Conservation (phyloP, 1,139 yeast genomes). For the Yamadazyma conglobata region DNA sequence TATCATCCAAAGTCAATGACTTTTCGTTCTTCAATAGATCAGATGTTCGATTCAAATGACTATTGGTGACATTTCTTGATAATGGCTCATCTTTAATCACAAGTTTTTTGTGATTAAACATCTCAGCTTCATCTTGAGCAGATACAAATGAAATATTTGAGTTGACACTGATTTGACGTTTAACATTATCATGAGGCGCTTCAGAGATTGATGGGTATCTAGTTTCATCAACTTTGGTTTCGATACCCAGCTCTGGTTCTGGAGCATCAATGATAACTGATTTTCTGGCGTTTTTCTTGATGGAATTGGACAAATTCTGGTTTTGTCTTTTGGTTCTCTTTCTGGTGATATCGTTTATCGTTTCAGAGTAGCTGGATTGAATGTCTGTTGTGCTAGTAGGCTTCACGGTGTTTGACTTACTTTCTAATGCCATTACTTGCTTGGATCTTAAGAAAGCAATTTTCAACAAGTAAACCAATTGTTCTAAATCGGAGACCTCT, state of each 20-base stretch:
- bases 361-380: slow-evolving; percentile 49
- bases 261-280: slow-evolving; percentile 49
- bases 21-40: slow-evolving; percentile 76
- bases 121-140: slow-evolving; percentile 28
- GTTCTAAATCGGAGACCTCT: slow-evolving; percentile 64
- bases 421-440: slow-evolving; percentile 49
- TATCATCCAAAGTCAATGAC: slow-evolving; percentile 88
- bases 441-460: slow-evolving; percentile 82
- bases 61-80: slow-evolving; percentile 25
- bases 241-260: slow-evolving; percentile 44
- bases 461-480: slow-evolving; percentile 70
- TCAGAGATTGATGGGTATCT: slow-evolving; percentile 2
- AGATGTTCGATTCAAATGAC: slow-evolving; percentile 50
- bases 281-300: slow-evolving; percentile 46
- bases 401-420: slow-evolving; percentile 4
- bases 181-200: slow-evolving; percentile 17
- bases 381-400: slow-evolving; percentile 12
- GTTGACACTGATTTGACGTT: slow-evolving; percentile 13
- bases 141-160: slow-evolving; percentile 20
- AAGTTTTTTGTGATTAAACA: slow-evolving; percentile 32
- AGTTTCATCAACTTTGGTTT: slow-evolving; percentile 10
- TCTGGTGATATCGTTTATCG: slow-evolving; percentile 74
- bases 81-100: slow-evolving; percentile 46
- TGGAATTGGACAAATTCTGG: slow-evolving; percentile 55
- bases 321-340: slow-evolving; percentile 73